Base-by-base conservation (phyloP, 2,329 filamentous ascomycete genomes). In the Fusarium napiforme region DNA sequence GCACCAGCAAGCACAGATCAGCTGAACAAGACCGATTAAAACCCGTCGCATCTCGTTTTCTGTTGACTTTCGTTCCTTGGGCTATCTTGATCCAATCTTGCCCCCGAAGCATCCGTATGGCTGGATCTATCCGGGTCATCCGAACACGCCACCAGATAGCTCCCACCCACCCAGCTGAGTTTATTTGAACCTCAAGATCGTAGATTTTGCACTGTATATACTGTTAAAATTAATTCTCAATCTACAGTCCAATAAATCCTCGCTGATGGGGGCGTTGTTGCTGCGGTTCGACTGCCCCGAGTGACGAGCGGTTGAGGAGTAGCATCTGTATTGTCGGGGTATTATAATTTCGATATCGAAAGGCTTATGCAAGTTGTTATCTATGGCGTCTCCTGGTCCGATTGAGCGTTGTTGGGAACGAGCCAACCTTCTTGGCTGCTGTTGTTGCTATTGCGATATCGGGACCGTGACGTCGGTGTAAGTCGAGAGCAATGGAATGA, bases 81-180 rank as follows among this genome's bases (percentile, higher is more conserved):
- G 3, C 18, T 34, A 60, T 32, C 46, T 60, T n/a, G 19, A 55
- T 55, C 36, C 28, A 40, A 18, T 55, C 30, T 37, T 55, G 19
- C 36, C 7, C 11, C 37, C 36, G 28, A 60, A 32, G n/a, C 36
- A 55, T 40, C 45, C 46, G 46, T 32, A 4, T 60, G 58, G 58
- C 58, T 34, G 23, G 58, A 60, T 60, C 58, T 55, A 55, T 43
- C 58, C 58, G 58, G 19, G 28, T 26, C 28, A 60, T 55, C 58
- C 58, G 58, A 4, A 26, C n/a, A 16, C 28, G 1, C 47, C 28
- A 56, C 32, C 8, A 26, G 18, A 55, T 15, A 5, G 58, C 19
- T 42, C 30, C n/a, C 28, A 56, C 58, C 55, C 47, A 55, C 36
- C 28, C 28, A 40, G 6, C 4, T 16, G n/a, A 60, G 47, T 43